Evolutionary conservation across 2,329 filamentous ascomycete genomes (phyloP).

Genomic region (Ceratocystis papillata): DNA sequence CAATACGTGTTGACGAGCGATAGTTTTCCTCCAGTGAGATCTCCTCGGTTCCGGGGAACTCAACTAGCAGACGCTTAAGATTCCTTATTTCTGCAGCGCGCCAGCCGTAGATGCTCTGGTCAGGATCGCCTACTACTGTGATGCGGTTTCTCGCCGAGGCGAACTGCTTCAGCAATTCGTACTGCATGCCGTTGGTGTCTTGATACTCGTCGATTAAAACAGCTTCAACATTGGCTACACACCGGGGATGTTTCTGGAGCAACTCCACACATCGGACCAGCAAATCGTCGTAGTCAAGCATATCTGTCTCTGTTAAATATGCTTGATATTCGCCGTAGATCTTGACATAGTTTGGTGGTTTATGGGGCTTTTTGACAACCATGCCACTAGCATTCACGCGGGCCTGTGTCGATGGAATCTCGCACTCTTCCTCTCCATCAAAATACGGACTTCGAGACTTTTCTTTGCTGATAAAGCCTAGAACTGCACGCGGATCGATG

Average conservation of each 20-base stretch:
- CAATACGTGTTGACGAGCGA: slow-evolving; percentile 74
- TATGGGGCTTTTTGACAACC: slow-evolving; percentile 30
- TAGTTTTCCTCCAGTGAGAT: slow-evolving; percentile 91
- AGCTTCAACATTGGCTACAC: slow-evolving; percentile 79
- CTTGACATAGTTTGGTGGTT: slow-evolving; percentile 50
- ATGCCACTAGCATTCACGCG: slow-evolving; percentile 18
- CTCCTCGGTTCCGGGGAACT: slow-evolving; percentile 68
- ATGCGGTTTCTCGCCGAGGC: slow-evolving; percentile 63
- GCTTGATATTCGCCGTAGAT: slow-evolving; percentile 68
- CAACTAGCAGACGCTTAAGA: slow-evolving; percentile 61
- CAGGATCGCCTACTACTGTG: slow-evolving; percentile 90
- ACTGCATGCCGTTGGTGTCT: slow-evolving; percentile 91
- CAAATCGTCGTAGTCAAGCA: slow-evolving; percentile 91
- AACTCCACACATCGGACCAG: slow-evolving; percentile 74
- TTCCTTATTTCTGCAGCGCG: slow-evolving; percentile 88
- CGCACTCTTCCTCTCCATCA: slow-evolving; percentile 10
- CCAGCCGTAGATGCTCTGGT: slow-evolving; percentile 97
- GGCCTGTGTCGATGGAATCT: slow-evolving; percentile 15
- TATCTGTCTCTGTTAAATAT: slow-evolving; percentile 61
- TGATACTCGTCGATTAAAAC: slow-evolving; percentile 97
- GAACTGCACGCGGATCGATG: slow-evolving; percentile 60
- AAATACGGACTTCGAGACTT: slow-evolving; percentile 42
- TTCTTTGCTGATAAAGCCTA: slow-evolving; percentile 62
- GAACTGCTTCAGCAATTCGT: slow-evolving; percentile 83
- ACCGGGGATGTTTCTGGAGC: slow-evolving; percentile 59